Conservation (phyloP, 2,329 filamentous ascomycete genomes). For the Diaporthe ilicicola region DNA sequence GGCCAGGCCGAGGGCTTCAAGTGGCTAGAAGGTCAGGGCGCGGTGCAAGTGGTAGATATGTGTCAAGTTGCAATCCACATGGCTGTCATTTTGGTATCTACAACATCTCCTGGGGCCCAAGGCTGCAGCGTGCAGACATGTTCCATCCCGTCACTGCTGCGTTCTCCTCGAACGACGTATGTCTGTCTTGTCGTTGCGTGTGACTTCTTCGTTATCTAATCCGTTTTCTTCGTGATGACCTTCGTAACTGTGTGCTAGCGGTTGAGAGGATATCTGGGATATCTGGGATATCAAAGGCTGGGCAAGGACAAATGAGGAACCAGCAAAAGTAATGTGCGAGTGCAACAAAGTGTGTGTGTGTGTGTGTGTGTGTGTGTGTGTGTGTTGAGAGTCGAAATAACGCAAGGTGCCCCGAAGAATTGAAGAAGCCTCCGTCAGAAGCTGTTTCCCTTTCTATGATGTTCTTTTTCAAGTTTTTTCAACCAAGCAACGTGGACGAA, state of each 20-base stretch:
- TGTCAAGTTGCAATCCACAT: conserved; percentile 1
- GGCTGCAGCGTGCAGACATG: not conserved
- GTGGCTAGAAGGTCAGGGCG: not conserved
- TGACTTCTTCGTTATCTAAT: conserved; percentile 22
- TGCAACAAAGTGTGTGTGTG: not conserved
- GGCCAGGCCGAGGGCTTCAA: no score
- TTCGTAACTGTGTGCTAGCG: conserved; percentile 19
- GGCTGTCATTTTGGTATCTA: conserved; percentile 16
- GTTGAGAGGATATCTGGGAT: no score
- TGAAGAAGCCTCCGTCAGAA: not conserved
- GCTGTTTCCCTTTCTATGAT: conserved; percentile 19
- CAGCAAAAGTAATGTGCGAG: not conserved
- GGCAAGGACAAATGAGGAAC: conserved; percentile 13
- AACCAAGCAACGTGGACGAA: conserved; percentile 2
- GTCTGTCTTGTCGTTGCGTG: not conserved
- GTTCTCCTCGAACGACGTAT: not conserved
- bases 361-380: not conserved
- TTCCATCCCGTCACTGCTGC: not conserved
- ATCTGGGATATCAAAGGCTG: conserved; percentile 29
- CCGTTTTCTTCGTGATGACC: conserved; percentile 12
- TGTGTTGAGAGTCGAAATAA: not conserved
- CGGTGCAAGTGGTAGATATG: not conserved
- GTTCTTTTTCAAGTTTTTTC: conserved; percentile 1
- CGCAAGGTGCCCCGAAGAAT: not conserved
- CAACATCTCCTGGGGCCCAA: not conserved